A percentile compares a stretch with the other conserved stretches of the same genome.
These are phyloP conservation scores for Phytopythium chamaehyphon DNA, from an alignment of 352 stramenopile species.

Conservation along the genomic window DNA sequence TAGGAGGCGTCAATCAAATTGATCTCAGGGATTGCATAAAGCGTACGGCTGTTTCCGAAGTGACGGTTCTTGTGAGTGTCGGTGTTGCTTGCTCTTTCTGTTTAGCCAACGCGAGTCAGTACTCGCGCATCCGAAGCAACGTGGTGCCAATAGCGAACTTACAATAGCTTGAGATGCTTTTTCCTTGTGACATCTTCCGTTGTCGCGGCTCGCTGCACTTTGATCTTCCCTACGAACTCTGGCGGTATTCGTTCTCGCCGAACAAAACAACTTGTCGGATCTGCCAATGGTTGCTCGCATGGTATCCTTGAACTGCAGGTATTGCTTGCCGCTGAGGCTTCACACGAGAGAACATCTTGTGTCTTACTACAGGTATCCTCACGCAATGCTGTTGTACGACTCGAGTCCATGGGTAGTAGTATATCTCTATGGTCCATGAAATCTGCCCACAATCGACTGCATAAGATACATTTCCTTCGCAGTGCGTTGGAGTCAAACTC, in stretches of 20 bases:
- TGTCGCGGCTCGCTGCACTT: not conserved
- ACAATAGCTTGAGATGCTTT: slow-evolving; percentile 1
- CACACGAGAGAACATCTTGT: too few relatives aligned
- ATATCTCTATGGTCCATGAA: too few relatives aligned
- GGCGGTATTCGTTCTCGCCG: not conserved
- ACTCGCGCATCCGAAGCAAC: not conserved
- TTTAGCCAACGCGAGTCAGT: not conserved
- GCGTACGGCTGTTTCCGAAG: not conserved
- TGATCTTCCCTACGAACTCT: not conserved
- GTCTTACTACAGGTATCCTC: too few relatives aligned
- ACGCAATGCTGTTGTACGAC: too few relatives aligned
- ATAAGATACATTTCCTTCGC: not conserved
- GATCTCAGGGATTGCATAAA: not conserved
- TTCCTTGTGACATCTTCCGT: not conserved
- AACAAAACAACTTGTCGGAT: not conserved
- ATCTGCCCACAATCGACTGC: not conserved
- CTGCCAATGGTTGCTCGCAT: not conserved
- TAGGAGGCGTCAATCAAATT: too few relatives aligned
- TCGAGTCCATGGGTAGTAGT: too few relatives aligned
- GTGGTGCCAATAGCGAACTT: not conserved
- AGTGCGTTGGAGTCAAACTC: slow-evolving; percentile 2
- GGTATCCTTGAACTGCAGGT: not conserved
- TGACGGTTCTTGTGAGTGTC: not conserved
- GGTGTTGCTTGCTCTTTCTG: slow-evolving; percentile 8
- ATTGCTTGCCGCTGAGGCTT: too few relatives aligned